Conservation (phyloP, 2,329 filamentous ascomycete species). For the Paecilomyces sp. region DNA sequence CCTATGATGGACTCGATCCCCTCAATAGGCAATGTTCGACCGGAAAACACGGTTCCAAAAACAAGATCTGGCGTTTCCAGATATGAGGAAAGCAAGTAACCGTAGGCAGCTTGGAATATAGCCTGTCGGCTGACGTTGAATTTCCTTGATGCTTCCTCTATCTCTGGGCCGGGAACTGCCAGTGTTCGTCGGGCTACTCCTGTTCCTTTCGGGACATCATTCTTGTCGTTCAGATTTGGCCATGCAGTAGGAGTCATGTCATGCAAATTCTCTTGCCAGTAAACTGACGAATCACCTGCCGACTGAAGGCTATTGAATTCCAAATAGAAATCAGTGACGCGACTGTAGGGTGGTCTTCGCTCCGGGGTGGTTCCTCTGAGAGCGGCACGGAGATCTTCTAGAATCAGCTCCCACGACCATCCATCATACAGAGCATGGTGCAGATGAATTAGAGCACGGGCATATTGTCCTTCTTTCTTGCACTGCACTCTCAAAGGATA, state of each 20-base stretch:
- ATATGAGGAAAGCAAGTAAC: constrained; percentile 59
- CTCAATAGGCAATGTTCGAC: constrained; percentile 63
- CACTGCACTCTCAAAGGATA: constrained; percentile 60
- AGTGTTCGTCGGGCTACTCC: constrained; percentile 22
- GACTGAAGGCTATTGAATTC: constrained; percentile 18
- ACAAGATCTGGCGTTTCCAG: constrained; percentile 59
- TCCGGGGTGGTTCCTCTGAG: constrained; percentile 28
- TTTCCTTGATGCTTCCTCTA: constrained; percentile 31
- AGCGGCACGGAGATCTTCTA: constrained; percentile 57
- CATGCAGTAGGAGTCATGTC: constrained; percentile 49
- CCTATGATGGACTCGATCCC: constrained; percentile 69
- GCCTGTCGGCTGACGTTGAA: constrained; percentile 57
- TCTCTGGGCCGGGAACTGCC: constrained; percentile 22
- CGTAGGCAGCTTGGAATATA: constrained; percentile 66
- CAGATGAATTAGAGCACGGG: constrained; percentile 47
- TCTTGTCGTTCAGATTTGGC: constrained; percentile 50
- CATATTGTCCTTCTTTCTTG: constrained; percentile 9
- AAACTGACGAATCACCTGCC: constrained; percentile 44
- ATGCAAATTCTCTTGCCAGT: constrained; percentile 63
- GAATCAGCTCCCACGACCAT: constrained; percentile 77
- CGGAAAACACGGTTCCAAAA: constrained; percentile 75
- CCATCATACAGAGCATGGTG: constrained; percentile 88
- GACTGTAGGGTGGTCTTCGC: constrained; percentile 52
- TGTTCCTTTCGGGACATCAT: constrained; percentile 19
- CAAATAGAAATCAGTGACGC: constrained; percentile 49